Base-by-base conservation (phyloP, 768 basidiomycete genomes). In the Mycena rebaudengoi region DNA sequence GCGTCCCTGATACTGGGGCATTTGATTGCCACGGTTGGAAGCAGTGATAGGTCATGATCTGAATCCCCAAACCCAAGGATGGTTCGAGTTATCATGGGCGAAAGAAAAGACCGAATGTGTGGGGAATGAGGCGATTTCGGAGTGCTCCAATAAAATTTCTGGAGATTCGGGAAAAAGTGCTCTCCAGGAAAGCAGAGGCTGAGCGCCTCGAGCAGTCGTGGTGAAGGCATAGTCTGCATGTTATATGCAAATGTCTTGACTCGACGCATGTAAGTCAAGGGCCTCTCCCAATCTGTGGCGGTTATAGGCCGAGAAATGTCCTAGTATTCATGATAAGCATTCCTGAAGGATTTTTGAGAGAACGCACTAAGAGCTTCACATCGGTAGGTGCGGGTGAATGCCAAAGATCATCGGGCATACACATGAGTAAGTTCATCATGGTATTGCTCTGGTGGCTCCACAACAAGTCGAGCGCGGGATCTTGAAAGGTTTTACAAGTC, bases 401-500 rank as follows among this genome's bases (percentile, higher is more conserved):
- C 53, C 53, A 54, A 20, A 54, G 28, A 30, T 43, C 40, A 32
- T 54, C 20, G 40, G 53, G 53, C 53, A 54, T 54, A 16, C 53
- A 54, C 53, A 54, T 54, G 13, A 54, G 53, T 21, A 54, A 43
- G 40, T 54, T 54, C n/a, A 43, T 39, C 53, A 54, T 54, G 37
- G 40, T 43, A 54, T 54, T 54, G 8, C 26, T 54, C 35, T 54
- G 53, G 53, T 54, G 53, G 39, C 25, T 28, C 53, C 53, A 54
- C 40, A 54, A 26, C 20, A 43, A 21, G 53, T 54, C 53, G 53
- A 54, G 53, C 28, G 53, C 53, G 40, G 53, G 28, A 32, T 54
- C 53, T 40, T 54, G 53, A 43, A 54, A 54, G 40, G 53, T 32
- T 54, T 54, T 54, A 29, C 53, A 54, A 26, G 53, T 54, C 53